Evolutionary conservation across 78 protist species (phyloP).

Genomic region (Andalucia godoyi): DNA sequence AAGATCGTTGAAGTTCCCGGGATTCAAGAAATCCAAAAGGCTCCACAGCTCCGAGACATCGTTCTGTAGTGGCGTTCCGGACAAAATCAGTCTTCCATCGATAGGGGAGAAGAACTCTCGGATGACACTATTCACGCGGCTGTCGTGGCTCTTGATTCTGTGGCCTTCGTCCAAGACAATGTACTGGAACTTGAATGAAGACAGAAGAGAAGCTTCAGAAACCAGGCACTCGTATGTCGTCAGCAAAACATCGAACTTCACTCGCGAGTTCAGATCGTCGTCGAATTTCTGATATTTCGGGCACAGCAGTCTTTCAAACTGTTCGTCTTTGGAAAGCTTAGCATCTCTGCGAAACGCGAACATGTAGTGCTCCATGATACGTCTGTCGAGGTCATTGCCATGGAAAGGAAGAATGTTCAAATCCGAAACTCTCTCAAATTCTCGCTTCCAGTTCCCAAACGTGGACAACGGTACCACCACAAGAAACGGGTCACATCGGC

Average conservation of each 20-base stretch:
- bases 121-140: conserved; percentile 20
- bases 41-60: conserved; percentile 16
- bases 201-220: not conserved
- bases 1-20: conserved; percentile 8
- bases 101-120: conserved; percentile 1
- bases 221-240: conserved; percentile 21
- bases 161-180: conserved; percentile 46
- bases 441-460: conserved; percentile 29
- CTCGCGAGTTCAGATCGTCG: not conserved
- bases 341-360: too few species aligned
- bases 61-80: conserved; percentile 46
- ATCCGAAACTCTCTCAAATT: conserved; percentile 14
- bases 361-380: too few species aligned
- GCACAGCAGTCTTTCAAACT: not conserved
- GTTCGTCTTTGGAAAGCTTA: too few species aligned
- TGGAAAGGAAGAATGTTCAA: not conserved
- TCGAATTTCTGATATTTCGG: not conserved
- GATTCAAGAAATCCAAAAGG: conserved; percentile 30
- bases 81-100: conserved; percentile 10
- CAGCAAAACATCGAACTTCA: conserved; percentile 2
- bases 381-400: conserved; percentile 6
- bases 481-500: not conserved
- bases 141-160: conserved; percentile 23
- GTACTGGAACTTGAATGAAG: not conserved
- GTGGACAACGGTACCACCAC: conserved; percentile 18